These are phyloP conservation scores for Candida ovalis DNA, from an alignment of 805 yeast species.

Conservation along the genomic window DNA sequence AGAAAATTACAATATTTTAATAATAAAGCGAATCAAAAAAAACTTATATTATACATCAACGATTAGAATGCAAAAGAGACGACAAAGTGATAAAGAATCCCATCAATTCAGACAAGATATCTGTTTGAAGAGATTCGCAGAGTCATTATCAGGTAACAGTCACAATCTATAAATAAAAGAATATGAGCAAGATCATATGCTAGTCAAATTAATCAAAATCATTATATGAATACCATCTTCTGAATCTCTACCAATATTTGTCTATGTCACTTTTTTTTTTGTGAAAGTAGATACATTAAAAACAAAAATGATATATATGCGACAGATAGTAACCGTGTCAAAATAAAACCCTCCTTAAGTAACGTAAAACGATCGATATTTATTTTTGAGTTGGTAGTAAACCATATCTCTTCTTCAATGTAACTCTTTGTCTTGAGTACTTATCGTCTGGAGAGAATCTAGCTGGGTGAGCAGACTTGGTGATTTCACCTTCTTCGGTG, in stretches of 20 bases:
- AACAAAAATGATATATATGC: too few relatives aligned
- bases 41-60: conserved; percentile 3
- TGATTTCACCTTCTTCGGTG: conserved; percentile 86
- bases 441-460: conserved; percentile 99
- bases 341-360: not conserved
- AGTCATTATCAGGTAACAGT: not conserved
- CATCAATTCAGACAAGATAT: not conserved
- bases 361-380: not conserved
- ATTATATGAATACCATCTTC: too few relatives aligned
- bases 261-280: too few relatives aligned
- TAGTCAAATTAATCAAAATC: too few relatives aligned
- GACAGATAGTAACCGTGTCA: not conserved
- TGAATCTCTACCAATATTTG: too few relatives aligned
- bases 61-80: not conserved
- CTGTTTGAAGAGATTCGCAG: not conserved
- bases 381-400: conserved; percentile 79
- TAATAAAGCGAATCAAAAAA: not conserved
- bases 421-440: conserved; percentile 98
- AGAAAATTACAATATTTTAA: not conserved
- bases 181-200: too few relatives aligned
- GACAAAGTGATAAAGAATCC: not conserved
- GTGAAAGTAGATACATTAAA: too few relatives aligned
- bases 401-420: conserved; percentile 90
- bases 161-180: not conserved
- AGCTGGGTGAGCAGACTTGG: conserved; percentile 99